These are phyloP conservation scores for Chrysoporthe cubensis DNA, from an alignment of 2,329 filamentous ascomycete genomes.

Conservation along the genomic window DNA sequence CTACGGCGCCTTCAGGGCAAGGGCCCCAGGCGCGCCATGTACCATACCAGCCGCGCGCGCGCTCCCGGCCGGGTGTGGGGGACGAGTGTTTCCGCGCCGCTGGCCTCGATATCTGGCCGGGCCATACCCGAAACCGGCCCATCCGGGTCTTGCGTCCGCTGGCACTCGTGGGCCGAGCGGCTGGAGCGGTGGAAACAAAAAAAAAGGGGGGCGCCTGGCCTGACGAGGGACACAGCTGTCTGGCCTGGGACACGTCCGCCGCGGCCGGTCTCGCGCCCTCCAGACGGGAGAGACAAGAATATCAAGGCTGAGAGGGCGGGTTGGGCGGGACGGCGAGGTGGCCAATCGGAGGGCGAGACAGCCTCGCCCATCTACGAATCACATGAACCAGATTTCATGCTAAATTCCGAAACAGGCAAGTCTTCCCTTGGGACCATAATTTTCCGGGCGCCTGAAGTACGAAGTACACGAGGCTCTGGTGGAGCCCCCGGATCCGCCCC, in stretches of 20 bases:
- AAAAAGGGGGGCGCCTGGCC: background rate
- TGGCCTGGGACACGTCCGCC: background rate
- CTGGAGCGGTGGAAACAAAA: background rate
- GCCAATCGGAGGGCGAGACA: conserved; percentile 1
- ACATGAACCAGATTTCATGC: conserved; percentile 13
- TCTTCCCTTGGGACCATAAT: conserved; percentile 9
- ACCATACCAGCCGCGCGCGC: background rate
- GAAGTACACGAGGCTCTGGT: conserved; percentile 20
- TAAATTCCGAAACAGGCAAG: conserved; percentile 22
- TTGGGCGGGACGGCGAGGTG: background rate
- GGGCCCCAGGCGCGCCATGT: background rate
- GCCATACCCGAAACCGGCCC: too few relatives aligned
- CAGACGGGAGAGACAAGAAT: background rate
- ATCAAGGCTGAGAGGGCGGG: conserved; percentile 7
- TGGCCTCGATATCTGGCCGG: background rate
- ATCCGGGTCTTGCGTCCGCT: too few relatives aligned
- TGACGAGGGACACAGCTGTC: too few relatives aligned
- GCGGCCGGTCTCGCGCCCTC: background rate
- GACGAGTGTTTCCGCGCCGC: background rate
- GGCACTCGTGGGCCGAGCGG: too few relatives aligned
- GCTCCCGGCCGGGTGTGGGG: background rate
- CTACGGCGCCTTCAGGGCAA: background rate
- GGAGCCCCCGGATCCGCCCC: background rate
- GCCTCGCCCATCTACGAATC: conserved; percentile 14
- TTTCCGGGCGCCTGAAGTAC: conserved; percentile 10